Evolutionary conservation across 1,284 basidiomycete genomes (phyloP).

Genomic region (Microbotryomycetes sp.): DNA sequence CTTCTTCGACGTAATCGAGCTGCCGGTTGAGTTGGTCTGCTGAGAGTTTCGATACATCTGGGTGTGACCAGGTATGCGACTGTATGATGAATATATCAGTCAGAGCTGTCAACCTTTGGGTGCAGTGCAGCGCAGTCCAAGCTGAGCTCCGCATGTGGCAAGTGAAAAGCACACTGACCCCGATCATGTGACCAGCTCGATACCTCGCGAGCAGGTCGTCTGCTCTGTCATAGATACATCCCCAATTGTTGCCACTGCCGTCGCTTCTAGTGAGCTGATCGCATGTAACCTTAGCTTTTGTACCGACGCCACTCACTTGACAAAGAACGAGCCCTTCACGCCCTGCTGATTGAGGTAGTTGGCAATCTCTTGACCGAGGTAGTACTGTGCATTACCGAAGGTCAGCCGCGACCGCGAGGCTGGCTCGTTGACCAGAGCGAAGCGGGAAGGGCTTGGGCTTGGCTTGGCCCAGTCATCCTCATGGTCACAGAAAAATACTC

Average conservation of each 20-base stretch:
- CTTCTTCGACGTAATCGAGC: conserved; percentile 32
- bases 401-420: not conserved
- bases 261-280: not conserved
- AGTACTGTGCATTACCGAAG: conserved; percentile 29
- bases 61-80: conserved; percentile 30
- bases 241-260: conserved; percentile 38
- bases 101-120: not conserved
- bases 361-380: conserved; percentile 29
- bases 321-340: conserved; percentile 31
- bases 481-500: not conserved
- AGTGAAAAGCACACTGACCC: conserved; percentile 13
- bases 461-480: not conserved
- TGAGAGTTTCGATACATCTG: conserved; percentile 34
- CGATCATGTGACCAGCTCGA: conserved; percentile 38
- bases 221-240: conserved; percentile 36
- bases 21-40: conserved; percentile 31
- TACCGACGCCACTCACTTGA: not conserved
- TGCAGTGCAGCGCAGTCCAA: too few species aligned
- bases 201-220: conserved; percentile 31
- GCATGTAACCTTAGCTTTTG: not conserved
- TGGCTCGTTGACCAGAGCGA: too few species aligned
- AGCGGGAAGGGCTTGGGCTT: too few species aligned
- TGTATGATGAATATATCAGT: conserved; percentile 30
- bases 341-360: conserved; percentile 21
- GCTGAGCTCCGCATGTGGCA: too few species aligned